Base-by-base conservation (phyloP, 768 basidiomycete genomes). In the Suillus weaverae region DNA sequence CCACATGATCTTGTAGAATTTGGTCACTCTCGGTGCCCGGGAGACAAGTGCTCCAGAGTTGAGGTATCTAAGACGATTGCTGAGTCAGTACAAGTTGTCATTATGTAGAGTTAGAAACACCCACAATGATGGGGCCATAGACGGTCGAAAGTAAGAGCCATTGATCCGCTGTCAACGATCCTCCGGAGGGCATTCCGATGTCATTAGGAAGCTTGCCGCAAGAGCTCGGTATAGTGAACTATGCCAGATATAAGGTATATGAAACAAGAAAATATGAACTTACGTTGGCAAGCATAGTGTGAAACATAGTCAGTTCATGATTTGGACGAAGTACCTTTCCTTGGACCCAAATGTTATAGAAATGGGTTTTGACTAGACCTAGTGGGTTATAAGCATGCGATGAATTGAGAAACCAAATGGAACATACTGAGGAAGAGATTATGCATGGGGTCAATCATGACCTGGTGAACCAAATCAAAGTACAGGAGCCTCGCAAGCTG, bases 361-460 rank as follows among this genome's bases (percentile, higher is more conserved):
- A 73, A 64, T 72, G 71, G 8, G 71, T 71, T 59, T 72, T 72
- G 5, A 73, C 68, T 11, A 69, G 44, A 26, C 71, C 70, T 71
- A 3, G 5, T 43, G 8, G 6, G 8, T 20, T n/a, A 20, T 44
- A 20, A n/a, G 18, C 20, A n/a, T 26, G 26, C 26, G 2, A 44
- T 10, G 2, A 44, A n/a, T 4, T 44, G 20, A 44, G 4, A 44
- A 3, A n/a, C 9, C 3, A 10, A 44, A 44, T 68, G 51, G n/a
- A 76, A 63, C 2, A 68, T 26, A n/a, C 73, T 71, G 32, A 80
- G 68, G 53, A 74, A 72, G 1, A 79, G 59, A 51, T 71, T 70
- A 59, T 81, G 80, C 79, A 81, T 80, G 5, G 74, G 64, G 56
- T 81, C 79, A 22, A 78, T 69, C 0, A 77, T 69, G 5, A 70